Base-by-base conservation (phyloP, 768 basidiomycete genomes). In the Tubosaeta sp. region DNA sequence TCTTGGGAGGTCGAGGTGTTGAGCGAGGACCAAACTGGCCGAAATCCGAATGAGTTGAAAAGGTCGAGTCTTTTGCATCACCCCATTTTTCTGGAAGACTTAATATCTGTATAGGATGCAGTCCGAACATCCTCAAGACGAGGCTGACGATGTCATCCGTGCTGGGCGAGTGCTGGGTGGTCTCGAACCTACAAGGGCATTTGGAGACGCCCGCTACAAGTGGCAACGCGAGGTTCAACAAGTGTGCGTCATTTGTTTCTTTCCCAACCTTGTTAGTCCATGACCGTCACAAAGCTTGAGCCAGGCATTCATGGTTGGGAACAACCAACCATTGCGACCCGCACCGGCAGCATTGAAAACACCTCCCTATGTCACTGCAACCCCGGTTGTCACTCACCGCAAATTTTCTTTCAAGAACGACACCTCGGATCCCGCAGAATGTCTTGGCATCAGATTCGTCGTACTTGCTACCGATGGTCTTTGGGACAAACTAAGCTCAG, bases 11-110 rank as follows among this genome's bases (percentile, higher is more conserved):
- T 94, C 29, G 92, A 97, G 66, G 91, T 91, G n/a, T 76, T 99
- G 55, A 91, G 82, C 27, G 93, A 97, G 68, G 97, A 98, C 65
- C 95, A 97, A 74, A 97, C 95, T 7, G 97, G 93, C 35, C 82
- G 91, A 58, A 97, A 93, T 65, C 84, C 81, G 14, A 85, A 81
- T 43, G 97, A 99, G 70, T 73, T 87, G 25, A 79, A 79, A 66
- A 82, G 94, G 95, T 94, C 60, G 46, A 74, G 63, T 44, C 17
- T 19, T 6, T n/a, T 16, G 12, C 4, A 13, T 25, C 43, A 7
- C 19, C 6, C 31, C 9, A 16, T 48, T 38, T 48, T 26, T 46
- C 33, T 19, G 7, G 42, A 7, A 10, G 33, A 17, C 33, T 41
- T 57, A 25, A 64, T 42, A 3, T 43, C 34, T 29, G 16, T 25